Evolutionary conservation across 192 early-diverging fungal species (phyloP).

Genomic region (Umbelopsis sp.): DNA sequence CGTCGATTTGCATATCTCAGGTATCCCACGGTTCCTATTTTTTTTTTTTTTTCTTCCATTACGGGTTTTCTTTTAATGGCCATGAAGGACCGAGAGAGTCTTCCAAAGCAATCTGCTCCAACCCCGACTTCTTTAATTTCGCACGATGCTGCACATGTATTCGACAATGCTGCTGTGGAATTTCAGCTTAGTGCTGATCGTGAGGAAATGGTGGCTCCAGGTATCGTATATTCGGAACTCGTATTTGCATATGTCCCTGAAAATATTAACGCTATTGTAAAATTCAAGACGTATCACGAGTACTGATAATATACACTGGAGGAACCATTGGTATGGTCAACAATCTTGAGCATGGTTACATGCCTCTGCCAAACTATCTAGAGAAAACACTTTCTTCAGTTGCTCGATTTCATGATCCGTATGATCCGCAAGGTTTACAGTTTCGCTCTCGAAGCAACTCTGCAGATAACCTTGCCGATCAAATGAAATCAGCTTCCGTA

Average conservation of each 20-base stretch:
- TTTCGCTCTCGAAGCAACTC: conserved; percentile 24
- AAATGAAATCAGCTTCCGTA: neutral
- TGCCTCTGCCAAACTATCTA: conserved; percentile 76
- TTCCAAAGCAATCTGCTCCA: neutral
- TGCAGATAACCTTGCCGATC: conserved; percentile 27
- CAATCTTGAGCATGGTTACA: conserved; percentile 67
- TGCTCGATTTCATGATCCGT: conserved; percentile 82
- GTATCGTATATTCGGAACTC: conserved; percentile 20
- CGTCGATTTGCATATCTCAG: neutral
- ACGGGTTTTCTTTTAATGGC: neutral
- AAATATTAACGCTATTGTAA: neutral
- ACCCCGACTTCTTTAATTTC: neutral
- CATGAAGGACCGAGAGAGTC: neutral
- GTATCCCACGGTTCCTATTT: conserved; percentile 2
- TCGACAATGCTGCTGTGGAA: conserved; percentile 39
- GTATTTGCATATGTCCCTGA: neutral
- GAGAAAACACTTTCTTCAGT: conserved; percentile 73
- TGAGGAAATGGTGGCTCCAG: conserved; percentile 64
- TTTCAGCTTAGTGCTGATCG: conserved; percentile 54
- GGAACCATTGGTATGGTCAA: conserved; percentile 93
- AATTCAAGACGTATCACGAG: conserved; percentile 68
- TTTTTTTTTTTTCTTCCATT: neutral
- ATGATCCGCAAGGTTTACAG: conserved; percentile 17
- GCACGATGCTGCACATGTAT: conserved; percentile 4
- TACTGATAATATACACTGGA: conserved; percentile 93